Evolutionary conservation across 768 basidiomycete genomes (phyloP), one percentile per base, ranked within the genome.

Genomic region (Favolaschia claudopus): DNA sequence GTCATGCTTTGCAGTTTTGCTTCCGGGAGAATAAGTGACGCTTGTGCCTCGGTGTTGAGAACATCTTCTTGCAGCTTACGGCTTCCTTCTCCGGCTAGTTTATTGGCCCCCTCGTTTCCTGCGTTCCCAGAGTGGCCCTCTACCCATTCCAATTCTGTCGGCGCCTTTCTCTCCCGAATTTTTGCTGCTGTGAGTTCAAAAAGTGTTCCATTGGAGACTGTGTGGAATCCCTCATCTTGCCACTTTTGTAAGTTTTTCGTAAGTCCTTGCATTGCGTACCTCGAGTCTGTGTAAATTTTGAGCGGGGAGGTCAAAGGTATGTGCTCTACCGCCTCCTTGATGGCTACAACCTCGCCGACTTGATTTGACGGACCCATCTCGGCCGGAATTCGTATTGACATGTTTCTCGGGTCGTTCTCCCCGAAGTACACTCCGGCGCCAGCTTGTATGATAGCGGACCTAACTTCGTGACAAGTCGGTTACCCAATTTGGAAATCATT

Each of bases 51-150:
- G 1, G 52, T 12, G 52, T 65, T 38, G 0, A 70, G 25, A 14
- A 29, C 25, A 34, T 66, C 64, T 1, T 42, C 36, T 2, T 13
- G 5, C 8, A n/a, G 14, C 56, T 67, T 66, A 0, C 7, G 0
- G 0, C 56, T 55, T 5, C 67, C 69, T 17, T 47, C 0, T 1
- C 49, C 58, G 6, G 70, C 70, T 0, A 67, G 63, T 13, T 6
- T 7, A 34, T 74, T 70, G 0, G 70, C 72, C 3, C 22, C 40
- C 24, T 72, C 68, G 32, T 73, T 73, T 17, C 72, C 67, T 0
- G 3, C 4, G 10, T 34, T 28, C 0, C 54, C 57, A 4, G 40
- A 13, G 37, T 72, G 70, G 1, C 72, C 72, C 53, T 71, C 71
- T 1, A 64, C 40, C 70, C 72, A 71, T 49, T 64, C 28, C 19